Evolutionary conservation across 2,329 filamentous ascomycete genomes (phyloP).

Genomic region (Aureobasidium sp.): DNA sequence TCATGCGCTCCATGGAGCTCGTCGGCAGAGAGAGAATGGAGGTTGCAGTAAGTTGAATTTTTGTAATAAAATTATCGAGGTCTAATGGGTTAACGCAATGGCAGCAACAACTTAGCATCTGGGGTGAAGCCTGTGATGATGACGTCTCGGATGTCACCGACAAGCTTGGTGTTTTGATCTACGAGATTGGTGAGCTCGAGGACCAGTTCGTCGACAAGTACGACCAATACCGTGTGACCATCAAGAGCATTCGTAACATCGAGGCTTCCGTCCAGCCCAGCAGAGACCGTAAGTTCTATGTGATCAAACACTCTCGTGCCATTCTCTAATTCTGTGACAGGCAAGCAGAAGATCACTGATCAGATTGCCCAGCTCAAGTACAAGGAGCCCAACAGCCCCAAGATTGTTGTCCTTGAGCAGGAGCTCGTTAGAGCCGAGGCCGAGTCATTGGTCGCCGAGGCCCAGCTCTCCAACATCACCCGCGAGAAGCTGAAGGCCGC

Average conservation of each 20-base stretch:
- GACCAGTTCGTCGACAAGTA: slow-evolving; percentile 98
- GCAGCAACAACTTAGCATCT: slow-evolving; percentile 96
- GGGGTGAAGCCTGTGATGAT: slow-evolving; percentile 92
- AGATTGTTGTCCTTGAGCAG: slow-evolving; percentile 96
- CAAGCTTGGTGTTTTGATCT: slow-evolving; percentile 95
- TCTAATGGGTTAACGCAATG: slow-evolving; percentile 19
- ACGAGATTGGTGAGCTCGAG: slow-evolving; percentile 96
- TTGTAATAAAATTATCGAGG: background rate
- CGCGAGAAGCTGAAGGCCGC: slow-evolving; percentile 98
- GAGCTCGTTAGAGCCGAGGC: slow-evolving; percentile 97
- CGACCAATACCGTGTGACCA: slow-evolving; percentile 97
- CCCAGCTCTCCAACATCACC: slow-evolving; percentile 97
- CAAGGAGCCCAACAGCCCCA: slow-evolving; percentile 97
- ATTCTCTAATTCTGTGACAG: slow-evolving; percentile 39
- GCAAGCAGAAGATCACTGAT: slow-evolving; percentile 98
- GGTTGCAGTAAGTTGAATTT: slow-evolving; percentile 67
- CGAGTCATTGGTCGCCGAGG: slow-evolving; percentile 96
- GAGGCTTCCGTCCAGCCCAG: slow-evolving; percentile 97
- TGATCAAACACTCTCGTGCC: background rate
- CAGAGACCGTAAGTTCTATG: slow-evolving; percentile 68
- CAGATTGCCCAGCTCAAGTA: slow-evolving; percentile 99
- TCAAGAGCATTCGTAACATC: slow-evolving; percentile 99
- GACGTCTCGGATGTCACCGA: slow-evolving; percentile 98
- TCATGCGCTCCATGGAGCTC: slow-evolving; percentile 96
- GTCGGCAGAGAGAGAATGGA: slow-evolving; percentile 97